Base-by-base conservation (phyloP, 83 land plant genomes). In the Isoetes engelmannii region DNA sequence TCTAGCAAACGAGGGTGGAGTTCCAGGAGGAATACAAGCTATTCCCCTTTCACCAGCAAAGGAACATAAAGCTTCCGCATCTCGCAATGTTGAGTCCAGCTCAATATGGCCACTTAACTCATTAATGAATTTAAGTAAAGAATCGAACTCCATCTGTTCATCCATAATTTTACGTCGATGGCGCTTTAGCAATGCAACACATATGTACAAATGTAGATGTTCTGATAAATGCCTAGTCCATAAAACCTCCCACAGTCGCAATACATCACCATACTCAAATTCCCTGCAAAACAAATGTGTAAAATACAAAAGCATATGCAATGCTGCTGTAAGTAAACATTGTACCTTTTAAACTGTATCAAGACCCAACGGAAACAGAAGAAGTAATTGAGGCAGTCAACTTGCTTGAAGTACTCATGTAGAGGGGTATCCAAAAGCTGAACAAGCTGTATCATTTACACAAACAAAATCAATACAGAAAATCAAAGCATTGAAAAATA, bases 311-410 rank as follows among this genome's bases (percentile, higher is more conserved):
- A 3, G 12, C n/a, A n/a, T 51, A 12, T 51, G n/a, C 54, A 51
- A 51, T 12, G 54, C 15, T 51, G 54, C 54, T 12, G 54, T 15
- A 12, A 60, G 28, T 8, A 53, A 12, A 9, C 18, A 37, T 41
- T 79, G 70, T 54, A 82, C 99, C 99, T 88, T 78, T 94, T 94
- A 64, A 94, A 94, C 59, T 90, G 96, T 60, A 94, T 94, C 6
- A 94, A 81, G 67, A 94, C 80, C 99, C 99, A 94, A 46, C 99
- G 97, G 77, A 94, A 94, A 72, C 97, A 94, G 72, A 94, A 94
- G 86, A 90, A 94, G 59, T 94, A 94, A 74, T 94, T 94, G 69
- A 94, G 72, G 81, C 99, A 94, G 43, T 94, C 99, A 57, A 83
- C 80, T 75, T 94, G 90, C 80, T 80, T 86, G 50, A 94, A 88